Evolutionary conservation across 129 eudicot genomes (phyloP).

Genomic region (Escallonia herrerae): DNA sequence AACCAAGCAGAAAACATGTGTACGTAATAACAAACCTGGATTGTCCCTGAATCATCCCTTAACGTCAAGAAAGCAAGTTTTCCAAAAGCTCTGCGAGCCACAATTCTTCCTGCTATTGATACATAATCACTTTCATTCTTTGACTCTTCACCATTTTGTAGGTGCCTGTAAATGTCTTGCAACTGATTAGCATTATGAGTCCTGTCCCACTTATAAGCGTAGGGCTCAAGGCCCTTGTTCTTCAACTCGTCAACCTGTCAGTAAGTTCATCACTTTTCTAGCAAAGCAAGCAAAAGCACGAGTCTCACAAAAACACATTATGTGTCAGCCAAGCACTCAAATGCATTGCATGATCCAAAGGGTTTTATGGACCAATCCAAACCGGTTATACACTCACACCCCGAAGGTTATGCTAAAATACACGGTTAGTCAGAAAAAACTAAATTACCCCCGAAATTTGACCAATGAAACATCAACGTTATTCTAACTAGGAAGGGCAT

Average conservation of each 20-base stretch:
- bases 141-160: constrained; percentile 68
- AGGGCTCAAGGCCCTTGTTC: constrained; percentile 78
- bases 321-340: neutral
- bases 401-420: neutral
- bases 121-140: constrained; percentile 51
- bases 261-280: neutral
- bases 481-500: too few species aligned
- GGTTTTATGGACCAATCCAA: too few species aligned
- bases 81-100: constrained; percentile 95
- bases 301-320: neutral
- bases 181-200: constrained; percentile 74
- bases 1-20: neutral
- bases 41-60: constrained; percentile 94
- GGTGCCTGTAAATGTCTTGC: constrained; percentile 62
- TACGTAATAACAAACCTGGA: constrained; percentile 51
- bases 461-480: neutral
- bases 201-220: constrained; percentile 91
- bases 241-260: constrained; percentile 83
- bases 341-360: neutral
- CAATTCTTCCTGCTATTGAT: constrained; percentile 85
- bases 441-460: neutral
- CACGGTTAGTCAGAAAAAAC: neutral
- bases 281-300: neutral
- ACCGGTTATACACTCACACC: neutral
- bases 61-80: constrained; percentile 91